Evolutionary conservation across 1,284 basidiomycete genomes (phyloP).

Genomic region (Omphalotus olearius): DNA sequence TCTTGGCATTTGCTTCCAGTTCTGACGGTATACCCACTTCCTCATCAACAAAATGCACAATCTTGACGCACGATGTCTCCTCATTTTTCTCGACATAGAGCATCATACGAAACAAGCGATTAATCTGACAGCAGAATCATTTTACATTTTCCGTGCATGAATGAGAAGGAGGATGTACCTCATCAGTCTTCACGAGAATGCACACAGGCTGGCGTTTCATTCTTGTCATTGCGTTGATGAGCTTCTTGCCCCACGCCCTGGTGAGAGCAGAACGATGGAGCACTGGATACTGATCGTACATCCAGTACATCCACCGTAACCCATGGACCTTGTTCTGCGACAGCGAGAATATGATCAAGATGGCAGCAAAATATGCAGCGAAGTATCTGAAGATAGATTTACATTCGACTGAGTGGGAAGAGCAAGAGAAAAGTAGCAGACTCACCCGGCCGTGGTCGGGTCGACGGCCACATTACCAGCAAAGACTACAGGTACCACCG

Average conservation of each 20-base stretch:
- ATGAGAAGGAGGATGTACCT: conserved; percentile 35
- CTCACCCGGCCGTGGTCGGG: conserved; percentile 50
- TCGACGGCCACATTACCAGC: conserved; percentile 60
- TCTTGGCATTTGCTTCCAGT: conserved; percentile 59
- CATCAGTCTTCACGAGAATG: conserved; percentile 56
- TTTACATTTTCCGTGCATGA: background rate
- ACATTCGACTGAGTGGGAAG: background rate
- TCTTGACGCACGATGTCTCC: conserved; percentile 60
- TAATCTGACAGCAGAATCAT: conserved; percentile 39
- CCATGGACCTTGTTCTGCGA: conserved; percentile 50
- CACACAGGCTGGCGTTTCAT: conserved; percentile 53
- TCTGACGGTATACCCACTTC: conserved; percentile 51
- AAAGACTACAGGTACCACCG: conserved; percentile 43
- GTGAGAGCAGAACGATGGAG: conserved; percentile 38
- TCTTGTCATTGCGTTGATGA: conserved; percentile 41
- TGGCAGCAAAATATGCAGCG: conserved; percentile 49
- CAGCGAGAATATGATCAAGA: conserved; percentile 42
- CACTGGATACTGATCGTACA: conserved; percentile 54
- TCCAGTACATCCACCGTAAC: conserved; percentile 52
- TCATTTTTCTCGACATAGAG: conserved; percentile 64
- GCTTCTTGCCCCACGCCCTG: conserved; percentile 34
- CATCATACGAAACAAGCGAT: conserved; percentile 58
- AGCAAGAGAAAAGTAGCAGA: conserved; percentile 12
- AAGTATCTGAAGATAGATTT: conserved; percentile 45
- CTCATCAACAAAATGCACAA: conserved; percentile 58